Evolutionary conservation across 2,329 filamentous ascomycete species (phyloP), one percentile per base, ranked within the genome.

Genomic region (Neocatenulostroma microsporum): DNA sequence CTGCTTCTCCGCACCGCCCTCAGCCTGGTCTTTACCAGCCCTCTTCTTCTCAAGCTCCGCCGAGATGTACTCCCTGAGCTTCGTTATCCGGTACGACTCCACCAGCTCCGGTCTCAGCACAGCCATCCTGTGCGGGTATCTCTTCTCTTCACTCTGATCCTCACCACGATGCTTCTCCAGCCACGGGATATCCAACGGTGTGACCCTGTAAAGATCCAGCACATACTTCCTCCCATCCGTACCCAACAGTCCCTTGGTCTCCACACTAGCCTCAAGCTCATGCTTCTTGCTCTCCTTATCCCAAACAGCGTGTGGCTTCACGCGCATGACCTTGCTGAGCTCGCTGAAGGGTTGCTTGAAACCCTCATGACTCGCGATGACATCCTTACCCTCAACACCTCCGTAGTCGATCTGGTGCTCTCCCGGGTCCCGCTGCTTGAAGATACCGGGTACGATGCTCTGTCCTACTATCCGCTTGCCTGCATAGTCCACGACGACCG

Each of bases 391-490:
- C 60, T 98, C 91, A 21, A 96, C 91, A 48, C 89, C 91, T 57
- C 91, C 91, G 56, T 98, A 98, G 61, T 98, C 91, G 51, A 98
- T 96, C 63, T 96, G 91, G 64, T 94, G 91, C 74, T 98, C 91
- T 35, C 88, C 91, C 20, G 88, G 86, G 55, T 96, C 91, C 23
- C 89, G 80, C 67, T 96, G 91, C 70, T 95, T 96, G 74, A 98
- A 98, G 55, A 98, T 98, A 41, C 91, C 93, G 4, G 91, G 91
- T 13, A 98, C 91, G 47, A 98, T 95, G 55, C 88, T 96, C 67
- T 98, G 91, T 23, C 86, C 91, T 36, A 98, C 91, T 51, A 98
- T 83, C 47, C 91, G 86, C 72, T 94, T 95, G 54, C 93, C 91
- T 24, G 96, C 76, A 58, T 96, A 98, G 62, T 98, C 91, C 13